These are phyloP conservation scores for Nigrospora osmanthi DNA, from an alignment of 2,329 filamentous ascomycete species.

Conservation along the genomic window DNA sequence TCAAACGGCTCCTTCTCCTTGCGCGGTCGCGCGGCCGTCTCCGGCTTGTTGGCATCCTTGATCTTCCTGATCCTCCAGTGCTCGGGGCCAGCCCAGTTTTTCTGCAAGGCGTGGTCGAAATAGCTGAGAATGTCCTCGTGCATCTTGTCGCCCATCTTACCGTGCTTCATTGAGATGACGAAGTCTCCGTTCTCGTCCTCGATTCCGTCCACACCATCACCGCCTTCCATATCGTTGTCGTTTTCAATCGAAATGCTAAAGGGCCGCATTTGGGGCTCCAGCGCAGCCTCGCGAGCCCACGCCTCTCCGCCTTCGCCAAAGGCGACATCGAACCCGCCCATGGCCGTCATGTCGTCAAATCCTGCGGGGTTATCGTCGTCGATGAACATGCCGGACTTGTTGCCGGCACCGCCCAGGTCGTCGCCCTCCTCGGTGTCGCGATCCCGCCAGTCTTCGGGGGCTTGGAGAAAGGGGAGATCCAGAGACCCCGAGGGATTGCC, in stretches of 20 bases:
- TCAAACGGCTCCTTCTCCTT: constrained; percentile 97
- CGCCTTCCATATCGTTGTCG: constrained; percentile 39
- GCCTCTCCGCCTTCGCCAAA: constrained; percentile 95
- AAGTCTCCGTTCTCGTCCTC: constrained; percentile 66
- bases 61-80: constrained; percentile 97
- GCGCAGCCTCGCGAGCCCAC: constrained; percentile 84
- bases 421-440: constrained; percentile 54
- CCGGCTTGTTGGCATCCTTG: constrained; percentile 65
- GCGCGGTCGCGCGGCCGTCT: constrained; percentile 53
- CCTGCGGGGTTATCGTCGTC: constrained; percentile 80
- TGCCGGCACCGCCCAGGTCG: constrained; percentile 42
- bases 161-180: constrained; percentile 68
- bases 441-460: constrained; percentile 76
- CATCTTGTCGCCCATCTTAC: constrained; percentile 56
- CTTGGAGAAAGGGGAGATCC: constrained; percentile 87
- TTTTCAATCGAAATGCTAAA: constrained; percentile 57
- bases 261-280: constrained; percentile 79
- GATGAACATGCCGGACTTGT: constrained; percentile 74
- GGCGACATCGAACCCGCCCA: constrained; percentile 69
- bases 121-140: constrained; percentile 97
- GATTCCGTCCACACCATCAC: constrained; percentile 43
- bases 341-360: constrained; percentile 69
- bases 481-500: constrained; percentile 78
- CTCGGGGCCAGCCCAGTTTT: constrained; percentile 97
- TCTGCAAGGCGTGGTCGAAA: constrained; percentile 92